Base-by-base conservation (phyloP, 495 filamentous ascomycete genomes). In the Penicillium chermesinum region DNA sequence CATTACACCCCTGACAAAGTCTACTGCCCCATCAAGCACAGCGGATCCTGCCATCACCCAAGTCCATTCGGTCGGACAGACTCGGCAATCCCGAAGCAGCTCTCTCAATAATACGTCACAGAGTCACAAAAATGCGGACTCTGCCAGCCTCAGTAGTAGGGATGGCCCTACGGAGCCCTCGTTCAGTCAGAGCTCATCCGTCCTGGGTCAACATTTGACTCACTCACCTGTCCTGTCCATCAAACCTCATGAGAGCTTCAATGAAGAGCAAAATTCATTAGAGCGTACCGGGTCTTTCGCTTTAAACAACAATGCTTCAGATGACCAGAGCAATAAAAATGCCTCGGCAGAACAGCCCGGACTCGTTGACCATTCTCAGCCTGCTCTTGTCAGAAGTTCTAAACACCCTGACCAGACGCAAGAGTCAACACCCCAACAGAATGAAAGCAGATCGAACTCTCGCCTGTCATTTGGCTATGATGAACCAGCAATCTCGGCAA, bases 61-160 rank as follows among this genome's bases (percentile, higher is more conserved):
- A 19, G 58, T 82, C 13, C 76, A 80, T 53, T 80, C 74, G 15
- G 63, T 80, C 35, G 77, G 81, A 27, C 53, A 53, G 5, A 38
- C 67, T 9, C 70, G 66, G 15, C 63, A 50, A 17, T 61, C 63
- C 3, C 57, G 67, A 17, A 62, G 66, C 36, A 72, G 64, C 49
- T 63, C 67, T 15, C 30, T 59, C 33, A 72, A 64, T 46, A 44
- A 52, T 13, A 50, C 67, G 9, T 49, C 59, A 3, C 59, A 62
- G 25, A 59, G 55, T 10, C 18, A 59, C 18, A 61, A 65, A 14
- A 56, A 52, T 33, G 42, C 56, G 36, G 66, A 68, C 13, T 62
- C 71, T 13, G 36, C 60, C 22, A 62, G 57, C 19, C 60, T 61
- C 17, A 63, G 64, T 10, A 63, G 63, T 27, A 62, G 54, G 41